Evolutionary conservation across 2,329 filamentous ascomycete genomes (phyloP), one percentile per base, ranked within the genome.

Genomic region (Aspergillus aculeatinus): DNA sequence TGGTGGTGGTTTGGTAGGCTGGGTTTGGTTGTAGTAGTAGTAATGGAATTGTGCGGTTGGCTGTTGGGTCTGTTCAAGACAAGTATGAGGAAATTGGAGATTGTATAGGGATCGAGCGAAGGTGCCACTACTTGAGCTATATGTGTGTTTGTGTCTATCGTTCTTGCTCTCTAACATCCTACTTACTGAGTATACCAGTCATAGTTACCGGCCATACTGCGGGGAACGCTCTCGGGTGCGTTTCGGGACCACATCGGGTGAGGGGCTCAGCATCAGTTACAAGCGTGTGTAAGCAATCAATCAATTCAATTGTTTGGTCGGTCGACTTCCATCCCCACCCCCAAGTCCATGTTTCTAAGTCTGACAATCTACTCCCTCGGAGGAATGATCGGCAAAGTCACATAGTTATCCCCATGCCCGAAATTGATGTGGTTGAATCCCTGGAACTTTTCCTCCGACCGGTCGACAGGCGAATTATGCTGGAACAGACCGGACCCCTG

Each of bases 401-500:
- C 74, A 63, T 79, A 83, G 63, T 83, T 83, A 27, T 75, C 67
- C 52, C 73, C 76, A 59, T 74, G 72, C 3, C 80, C 75, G 63
- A 83, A 83, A 58, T 82, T 78, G 51, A 83, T 70, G 67, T 81
- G 77, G 68, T 83, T 83, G 60, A 74, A 64, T 0, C 81, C 81
- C 1, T 74, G 73, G 62, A 84, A 76, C 52, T 72, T 76, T 61
- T 77, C 74, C 59, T 78, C 72, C 4, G 77, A 77, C 72, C 72
- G 67, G 52, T 75, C 72, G 48, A 59, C 57, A 0, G 78, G 74
- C 55, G 77, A 75, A 51, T 78, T 77, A 62, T 83, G 81, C 61
- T 71, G 69, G 67, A 83, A 84, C 48, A 81, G 75, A 0, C 80
- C 82, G 63, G 72, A 75, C 0, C 82, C 81, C 62, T 84, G 81